Evolutionary conservation across 1,139 yeast genomes (phyloP), one percentile per base, ranked within the genome.

Genomic region (Kazachstania sp.): DNA sequence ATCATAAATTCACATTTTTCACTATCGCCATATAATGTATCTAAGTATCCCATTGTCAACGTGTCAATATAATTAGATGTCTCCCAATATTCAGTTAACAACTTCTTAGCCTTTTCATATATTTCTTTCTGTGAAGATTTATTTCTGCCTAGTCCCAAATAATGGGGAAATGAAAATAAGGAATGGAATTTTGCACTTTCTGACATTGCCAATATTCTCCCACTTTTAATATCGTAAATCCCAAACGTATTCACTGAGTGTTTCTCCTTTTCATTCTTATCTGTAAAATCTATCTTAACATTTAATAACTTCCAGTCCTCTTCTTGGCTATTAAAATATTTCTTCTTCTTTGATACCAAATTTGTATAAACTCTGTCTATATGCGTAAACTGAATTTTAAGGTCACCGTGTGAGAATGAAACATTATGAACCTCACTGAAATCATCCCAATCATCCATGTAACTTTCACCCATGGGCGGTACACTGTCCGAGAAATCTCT

Each of bases 121-220:
- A 69, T 64, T 35, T 70, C 70, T 11, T 68, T 54, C 54, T 75
- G 51, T 8, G 68, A 54, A 54, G 75, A 51, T 58, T 71, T 55
- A 52, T 77, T 56, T 49, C 45, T 42, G 3, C 37, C 42, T 23
- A 54, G 20, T 41, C 48, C 51, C 52, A 61, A 46, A 49, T 63
- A 63, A 49, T 63, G 66, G 3, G 67, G 66, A 29, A 60, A 52
- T 1, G 66, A 81, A 56, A 74, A 74, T 7, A 71, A 55, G 3
- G 95, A 90, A 41, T 76, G 72, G 60, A 84, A 87, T 63, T 87
- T 87, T 9, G 84, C 86, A 23, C 94, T 78, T 42, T 75, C 71
- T 0, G 95, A 77, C 16, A 77, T 62, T 1, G 83, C 71, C 9
- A 87, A 67, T 15, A 87, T 60, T 47, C 86, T 74, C 0, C 97